Evolutionary conservation across 2,329 filamentous ascomycete species (phyloP), one percentile per base, ranked within the genome.

Genomic region (Colletotrichum sp.): DNA sequence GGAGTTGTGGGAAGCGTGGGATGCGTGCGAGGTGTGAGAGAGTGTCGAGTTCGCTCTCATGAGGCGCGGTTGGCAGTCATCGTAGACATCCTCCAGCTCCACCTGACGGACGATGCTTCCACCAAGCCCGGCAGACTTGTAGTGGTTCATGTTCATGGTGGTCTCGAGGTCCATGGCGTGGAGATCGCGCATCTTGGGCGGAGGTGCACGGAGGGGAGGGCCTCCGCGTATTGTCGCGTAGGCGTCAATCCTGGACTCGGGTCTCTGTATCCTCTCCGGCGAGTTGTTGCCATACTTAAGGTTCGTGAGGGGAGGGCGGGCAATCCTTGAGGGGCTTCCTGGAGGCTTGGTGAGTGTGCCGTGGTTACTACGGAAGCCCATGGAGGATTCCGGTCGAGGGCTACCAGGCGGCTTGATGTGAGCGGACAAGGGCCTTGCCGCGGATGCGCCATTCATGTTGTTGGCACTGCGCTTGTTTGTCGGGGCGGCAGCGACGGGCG

Each of bases 161-260:
- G 89, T 88, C 75, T 89, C 88, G 21, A 92, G 84, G 67, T 90
- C 88, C 10, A 88, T 84, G 9, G 87, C 85, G 63, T 86, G 82
- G 67, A 98, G 89, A 57, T 98, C 95, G 78, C 96, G 93, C 96
- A 99, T 98, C 84, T 96, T 97, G 65, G 96, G 96, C 15, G 96
- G 96, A 43, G 95, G 95, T 2, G 93, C 93, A 77, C 92, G 89
- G 81, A 89, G 84, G 0, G 91, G 91, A 67, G 91, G 90, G 30
- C 89, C 90, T 28, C 87, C 86, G 18, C 90, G 88, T 71, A 91
- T 83, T 67, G 88, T 86, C 60, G 88, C 86, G 34, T 73, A 75
- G 10, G 52, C 71, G 5, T 72, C 72, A 6, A 84, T 86, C 77
- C 85, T 86, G 58, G 81, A 84, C 77, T 85, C 86, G 68, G 85